Base-by-base conservation (phyloP, 1,284 basidiomycete genomes). In the Trichosporon asahii region DNA sequence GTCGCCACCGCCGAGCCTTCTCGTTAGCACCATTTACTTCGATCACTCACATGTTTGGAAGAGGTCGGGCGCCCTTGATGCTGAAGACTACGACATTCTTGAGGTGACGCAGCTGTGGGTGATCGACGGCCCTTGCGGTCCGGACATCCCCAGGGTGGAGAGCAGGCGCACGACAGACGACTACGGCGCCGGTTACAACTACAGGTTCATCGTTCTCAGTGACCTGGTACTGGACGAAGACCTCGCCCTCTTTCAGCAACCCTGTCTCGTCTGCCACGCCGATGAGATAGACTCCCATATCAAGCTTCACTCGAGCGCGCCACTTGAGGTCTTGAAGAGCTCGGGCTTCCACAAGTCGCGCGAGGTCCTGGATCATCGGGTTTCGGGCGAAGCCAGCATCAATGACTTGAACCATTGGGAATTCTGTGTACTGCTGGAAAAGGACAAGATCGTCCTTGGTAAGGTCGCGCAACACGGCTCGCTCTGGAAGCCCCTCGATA, bases 41-140 rank as follows among this genome's bases (percentile, higher is more conserved):
- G 7, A 12, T 7, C 12, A 66, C 79, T 68, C 35, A 80, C 81
- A 80, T 82, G 68, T 80, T 80, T 3, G 83, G 82, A 3, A 84
- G 72, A 68, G 82, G 82, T 0, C 83, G 72, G 3, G 69, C 55
- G 3, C 83, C 83, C 57, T 77, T 70, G 0, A 72, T 76, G 68
- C 76, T 82, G 74, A 84, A 83, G 9, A 84, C 79, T 25, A 84
- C 77, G 23, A 83, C 82, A 60, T 84, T 84, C 69, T 78, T 79
- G 14, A 83, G 74, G 49, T 81, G 79, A n/a, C 76, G 74, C 25
- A 84, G 74, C 23, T 76, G 66, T 0, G 81, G 80, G 8, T 70
- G 57, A 68, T 83, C 78, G 3, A 83, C 81, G 0, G 83, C 83
- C 15, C 67, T 65, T 0, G 78, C 80, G 11, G 73, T 74, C 9